phyloP scores from a whole-genome alignment of 2,329 filamentous ascomycete genomes.

The Epichloe baconii region DNA sequence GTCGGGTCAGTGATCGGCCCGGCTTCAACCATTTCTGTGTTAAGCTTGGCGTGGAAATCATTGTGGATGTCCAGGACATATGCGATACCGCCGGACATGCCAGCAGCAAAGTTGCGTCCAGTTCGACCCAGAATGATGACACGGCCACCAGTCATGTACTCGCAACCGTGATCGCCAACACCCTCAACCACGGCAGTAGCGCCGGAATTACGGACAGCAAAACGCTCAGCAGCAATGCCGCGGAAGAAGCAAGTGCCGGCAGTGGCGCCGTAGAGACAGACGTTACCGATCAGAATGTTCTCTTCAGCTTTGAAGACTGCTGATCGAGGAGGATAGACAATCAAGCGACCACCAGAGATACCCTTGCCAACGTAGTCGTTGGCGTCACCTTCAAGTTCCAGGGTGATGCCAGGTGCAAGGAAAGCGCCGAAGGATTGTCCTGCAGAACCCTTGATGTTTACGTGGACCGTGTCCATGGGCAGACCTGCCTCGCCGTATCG shows the following conservation, averaged over 20 bases:
- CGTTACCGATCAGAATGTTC: constrained; percentile 87
- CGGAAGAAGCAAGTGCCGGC: constrained; percentile 91
- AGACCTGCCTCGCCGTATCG: constrained; percentile 80
- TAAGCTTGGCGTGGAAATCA: constrained; percentile 87
- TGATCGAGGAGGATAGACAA: constrained; percentile 81
- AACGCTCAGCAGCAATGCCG: constrained; percentile 89
- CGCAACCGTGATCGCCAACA: constrained; percentile 89
- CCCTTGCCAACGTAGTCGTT: constrained; percentile 98
- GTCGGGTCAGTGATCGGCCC: constrained; percentile 69
- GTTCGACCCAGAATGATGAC: constrained; percentile 77
- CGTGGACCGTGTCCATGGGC: constrained; percentile 85
- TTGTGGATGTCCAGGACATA: constrained; percentile 83
- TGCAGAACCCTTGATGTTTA: constrained; percentile 91
- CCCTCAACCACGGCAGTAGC: constrained; percentile 94
- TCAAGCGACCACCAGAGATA: constrained; percentile 81
- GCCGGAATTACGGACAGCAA: constrained; percentile 92
- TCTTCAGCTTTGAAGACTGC: constrained; percentile 94
- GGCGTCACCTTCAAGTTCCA: constrained; percentile 89
- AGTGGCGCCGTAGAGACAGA: constrained; percentile 90
- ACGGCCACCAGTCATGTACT: constrained; percentile 98
- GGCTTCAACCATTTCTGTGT: constrained; percentile 94
- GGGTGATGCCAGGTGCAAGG: constrained; percentile 81
- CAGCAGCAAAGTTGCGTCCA: constrained; percentile 92
- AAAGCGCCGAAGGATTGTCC: constrained; percentile 95
- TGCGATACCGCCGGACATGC: constrained; percentile 97